Evolutionary conservation across 257 asterid genomes (phyloP).

Genomic region (Gardenia jasminoides): DNA sequence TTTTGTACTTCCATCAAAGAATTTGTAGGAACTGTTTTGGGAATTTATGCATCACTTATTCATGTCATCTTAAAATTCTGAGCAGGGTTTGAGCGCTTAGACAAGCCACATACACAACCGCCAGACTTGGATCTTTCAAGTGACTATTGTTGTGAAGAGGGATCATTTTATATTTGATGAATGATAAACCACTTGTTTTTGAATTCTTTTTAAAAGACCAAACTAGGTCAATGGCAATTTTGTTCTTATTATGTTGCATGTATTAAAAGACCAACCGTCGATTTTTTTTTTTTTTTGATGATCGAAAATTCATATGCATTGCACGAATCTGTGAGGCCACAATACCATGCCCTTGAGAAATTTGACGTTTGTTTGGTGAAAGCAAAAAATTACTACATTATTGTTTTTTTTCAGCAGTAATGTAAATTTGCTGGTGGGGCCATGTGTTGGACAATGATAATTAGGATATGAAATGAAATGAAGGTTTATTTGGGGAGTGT

Average conservation of each 20-base stretch:
- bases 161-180: neutral
- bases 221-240: neutral
- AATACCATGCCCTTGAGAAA: too few relatives aligned
- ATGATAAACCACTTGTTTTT: neutral
- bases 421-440: conserved; percentile 24
- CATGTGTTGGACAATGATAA: conserved; percentile 9
- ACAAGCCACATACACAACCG: conserved; percentile 97
- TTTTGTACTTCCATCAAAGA: neutral
- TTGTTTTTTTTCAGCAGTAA: too few relatives aligned
- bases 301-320: too few relatives aligned
- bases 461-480: conserved; percentile 10
- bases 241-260: neutral
- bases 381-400: too few relatives aligned
- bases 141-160: conserved; percentile 25
- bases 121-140: conserved; percentile 91
- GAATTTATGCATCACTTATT: neutral
- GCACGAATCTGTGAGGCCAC: too few relatives aligned
- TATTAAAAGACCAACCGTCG: too few relatives aligned
- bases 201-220: neutral
- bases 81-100: conserved; percentile 92
- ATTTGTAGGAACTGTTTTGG: neutral
- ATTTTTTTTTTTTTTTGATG: too few relatives aligned
- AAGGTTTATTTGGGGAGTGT: conserved; percentile 12
- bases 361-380: too few relatives aligned
- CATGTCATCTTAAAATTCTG: conserved; percentile 5